A percentile compares a stretch with the other conserved stretches of the same genome.
Conservation (phyloP, 139 green algal species). For the Pseudopediastrum boryanum region DNA sequence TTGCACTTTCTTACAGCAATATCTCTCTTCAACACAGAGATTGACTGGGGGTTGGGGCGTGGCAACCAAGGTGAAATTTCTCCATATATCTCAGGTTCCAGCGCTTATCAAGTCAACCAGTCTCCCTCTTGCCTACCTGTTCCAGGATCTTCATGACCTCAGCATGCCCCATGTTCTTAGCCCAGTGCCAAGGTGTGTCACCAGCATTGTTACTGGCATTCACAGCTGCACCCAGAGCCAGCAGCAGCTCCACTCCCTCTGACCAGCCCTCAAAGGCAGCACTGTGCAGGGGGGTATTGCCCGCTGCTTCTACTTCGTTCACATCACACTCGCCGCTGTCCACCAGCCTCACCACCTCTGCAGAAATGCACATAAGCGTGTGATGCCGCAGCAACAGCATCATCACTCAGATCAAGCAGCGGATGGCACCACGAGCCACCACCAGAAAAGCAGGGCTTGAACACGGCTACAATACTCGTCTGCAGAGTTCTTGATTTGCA, state of each 20-base stretch:
- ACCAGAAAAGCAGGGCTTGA: too few relatives aligned
- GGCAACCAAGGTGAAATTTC: too few relatives aligned
- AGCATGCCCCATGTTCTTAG: conserved; percentile 78
- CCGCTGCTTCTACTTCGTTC: conserved; percentile 93
- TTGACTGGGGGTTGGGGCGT: too few relatives aligned
- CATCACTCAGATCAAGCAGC: too few relatives aligned
- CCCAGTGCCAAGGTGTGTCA: conserved; percentile 88
- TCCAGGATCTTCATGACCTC: conserved; percentile 80
- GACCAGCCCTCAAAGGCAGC: conserved; percentile 82
- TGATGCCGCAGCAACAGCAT: too few relatives aligned
- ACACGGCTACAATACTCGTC: too few relatives aligned
- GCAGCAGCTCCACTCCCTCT: conserved; percentile 83
- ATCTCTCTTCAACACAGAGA: too few relatives aligned
- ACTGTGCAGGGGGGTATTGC: conserved; percentile 87
- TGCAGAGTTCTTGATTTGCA: too few relatives aligned
- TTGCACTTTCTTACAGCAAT: too few relatives aligned
- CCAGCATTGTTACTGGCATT: conserved; percentile 92
- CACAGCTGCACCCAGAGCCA: conserved; percentile 86
- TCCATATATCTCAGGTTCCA: not conserved
- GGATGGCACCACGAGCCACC: too few relatives aligned
- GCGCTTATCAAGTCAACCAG: too few relatives aligned
- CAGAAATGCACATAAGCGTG: not conserved
- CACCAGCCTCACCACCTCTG: conserved; percentile 66
- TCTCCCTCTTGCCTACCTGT: conserved; percentile 53
- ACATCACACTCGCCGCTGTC: conserved; percentile 75